Evolutionary conservation across 768 basidiomycete species (phyloP).

Genomic region (Naganishia friedmannii): DNA sequence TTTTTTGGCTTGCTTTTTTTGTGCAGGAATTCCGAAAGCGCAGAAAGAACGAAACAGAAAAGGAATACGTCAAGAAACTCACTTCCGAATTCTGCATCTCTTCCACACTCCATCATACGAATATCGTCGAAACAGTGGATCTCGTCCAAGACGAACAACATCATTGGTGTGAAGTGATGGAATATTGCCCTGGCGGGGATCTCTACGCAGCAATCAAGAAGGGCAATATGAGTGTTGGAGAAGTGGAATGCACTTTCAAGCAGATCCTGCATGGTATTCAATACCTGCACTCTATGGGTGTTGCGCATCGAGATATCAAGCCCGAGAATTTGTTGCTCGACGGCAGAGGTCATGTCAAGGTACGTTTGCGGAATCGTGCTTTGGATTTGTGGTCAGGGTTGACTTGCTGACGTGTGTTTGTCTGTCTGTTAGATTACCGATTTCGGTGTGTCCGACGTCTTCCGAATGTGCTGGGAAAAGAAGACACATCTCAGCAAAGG

Average conservation of each 20-base stretch:
- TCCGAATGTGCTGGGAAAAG: conserved; percentile 94
- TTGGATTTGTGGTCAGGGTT: conserved; percentile 17
- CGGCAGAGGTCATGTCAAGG: conserved; percentile 87
- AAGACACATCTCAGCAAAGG: conserved; percentile 97
- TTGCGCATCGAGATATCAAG: conserved; percentile 96
- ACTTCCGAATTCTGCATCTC: conserved; percentile 99
- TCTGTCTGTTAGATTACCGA: conserved; percentile 74
- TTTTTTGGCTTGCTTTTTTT: conserved; percentile 21
- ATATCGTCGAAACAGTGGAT: conserved; percentile 97
- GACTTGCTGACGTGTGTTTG: conserved; percentile 23
- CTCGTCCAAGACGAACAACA: conserved; percentile 96
- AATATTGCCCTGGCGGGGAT: conserved; percentile 97
- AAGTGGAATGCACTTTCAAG: conserved; percentile 97
- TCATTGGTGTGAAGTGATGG: conserved; percentile 99
- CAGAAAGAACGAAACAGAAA: conserved; percentile 96
- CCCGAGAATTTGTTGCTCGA: conserved; percentile 97
- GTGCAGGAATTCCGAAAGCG: conserved; percentile 92
- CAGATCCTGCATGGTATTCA: conserved; percentile 83
- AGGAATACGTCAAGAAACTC: conserved; percentile 99
- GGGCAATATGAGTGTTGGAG: conserved; percentile 82
- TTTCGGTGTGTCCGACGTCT: conserved; percentile 98
- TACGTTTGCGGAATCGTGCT: conserved; percentile 47
- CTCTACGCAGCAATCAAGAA: conserved; percentile 98
- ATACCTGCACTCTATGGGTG: conserved; percentile 93
- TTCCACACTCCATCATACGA: conserved; percentile 86